Base-by-base conservation (phyloP, 345 rosid genomes). In the Odontarrhena argentea region DNA sequence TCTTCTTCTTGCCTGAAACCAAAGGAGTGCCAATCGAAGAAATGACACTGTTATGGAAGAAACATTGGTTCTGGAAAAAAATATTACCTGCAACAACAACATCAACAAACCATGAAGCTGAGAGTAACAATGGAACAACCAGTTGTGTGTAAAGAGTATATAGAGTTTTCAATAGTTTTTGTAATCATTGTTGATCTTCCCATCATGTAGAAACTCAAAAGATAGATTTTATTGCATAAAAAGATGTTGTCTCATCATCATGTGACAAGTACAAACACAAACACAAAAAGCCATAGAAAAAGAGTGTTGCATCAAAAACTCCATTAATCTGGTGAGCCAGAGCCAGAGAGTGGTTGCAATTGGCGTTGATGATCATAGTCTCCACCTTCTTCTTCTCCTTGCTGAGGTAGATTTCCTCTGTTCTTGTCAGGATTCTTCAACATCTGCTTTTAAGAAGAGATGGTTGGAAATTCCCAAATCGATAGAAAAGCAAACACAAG, bases 21-120 rank as follows among this genome's bases (percentile, higher is more conserved):
- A 94, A 91, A 64, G 97, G 96, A 67, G 85, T 94, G 9, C 97
- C 99, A 0, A 84, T 94, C 28, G 99, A 94, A 75, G 97, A 94
- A 77, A 91, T 91, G 92, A 71, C 84, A 42, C 78, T 94, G 46
- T 11, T 88, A 46, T 91, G 99, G 97, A 82, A 78, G 60, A 91
- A 79, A 65, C 99, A 91, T 66, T 94, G 97, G 99, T 91, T 94
- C 73, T 91, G 97, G 97, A 91, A 87, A 72, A 80, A 61, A 70
- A 74, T 79, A 45, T 66, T 90, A 51, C 91, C 90, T 1, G 64
- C 52, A 49, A 49, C 76, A 64, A 32, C 41, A 73, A 71, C 57
- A n/a, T n/a, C n/a, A 18, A 18, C 22, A 18, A 18, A 18, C 22
- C 22, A 18, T 18, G 36, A 32, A 4, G 48, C 28, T 18, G 46